Evolutionary conservation across 108 stramenopile genomes (phyloP).

Genomic region (Licmophora abbreviata): DNA sequence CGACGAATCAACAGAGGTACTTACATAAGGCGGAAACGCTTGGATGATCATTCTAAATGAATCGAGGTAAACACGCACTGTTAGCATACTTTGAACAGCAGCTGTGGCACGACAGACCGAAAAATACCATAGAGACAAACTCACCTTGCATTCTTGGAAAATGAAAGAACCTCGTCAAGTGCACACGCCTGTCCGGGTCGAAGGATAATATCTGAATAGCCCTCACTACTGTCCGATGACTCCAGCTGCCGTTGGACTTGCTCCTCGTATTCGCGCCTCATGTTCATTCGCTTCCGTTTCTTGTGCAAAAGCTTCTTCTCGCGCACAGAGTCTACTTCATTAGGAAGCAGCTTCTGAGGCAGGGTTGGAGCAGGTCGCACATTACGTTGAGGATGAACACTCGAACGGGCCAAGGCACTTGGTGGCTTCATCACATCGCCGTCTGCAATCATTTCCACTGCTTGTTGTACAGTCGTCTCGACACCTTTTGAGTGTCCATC

Average conservation of each 20-base stretch:
- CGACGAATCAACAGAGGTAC: no score
- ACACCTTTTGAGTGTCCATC: no score
- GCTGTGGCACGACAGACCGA: not conserved
- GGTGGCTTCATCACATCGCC: no score
- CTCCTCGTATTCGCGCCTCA: conserved; percentile 64
- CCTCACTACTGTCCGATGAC: conserved; percentile 42
- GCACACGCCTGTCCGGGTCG: conserved; percentile 49
- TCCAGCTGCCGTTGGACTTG: conserved; percentile 56
- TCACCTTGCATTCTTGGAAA: conserved; percentile 54
- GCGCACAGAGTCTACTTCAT: not conserved
- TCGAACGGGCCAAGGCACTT: no score
- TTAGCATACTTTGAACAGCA: not conserved
- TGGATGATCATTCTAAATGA: not conserved
- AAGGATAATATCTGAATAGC: conserved; percentile 18
- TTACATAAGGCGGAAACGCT: not conserved
- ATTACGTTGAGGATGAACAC: no score
- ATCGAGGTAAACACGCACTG: not conserved
- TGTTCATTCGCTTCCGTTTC: conserved; percentile 64
- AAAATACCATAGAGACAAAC: conserved; percentile 3
- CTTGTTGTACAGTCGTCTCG: no score
- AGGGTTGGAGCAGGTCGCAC: no score
- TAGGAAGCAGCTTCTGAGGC: not conserved
- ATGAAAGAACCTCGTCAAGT: conserved; percentile 53
- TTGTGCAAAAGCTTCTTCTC: conserved; percentile 48
- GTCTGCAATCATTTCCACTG: no score